Evolutionary conservation across 1,284 basidiomycete species (phyloP), one percentile per base, ranked within the genome.

Genomic region (Ustilago shanxiensis): DNA sequence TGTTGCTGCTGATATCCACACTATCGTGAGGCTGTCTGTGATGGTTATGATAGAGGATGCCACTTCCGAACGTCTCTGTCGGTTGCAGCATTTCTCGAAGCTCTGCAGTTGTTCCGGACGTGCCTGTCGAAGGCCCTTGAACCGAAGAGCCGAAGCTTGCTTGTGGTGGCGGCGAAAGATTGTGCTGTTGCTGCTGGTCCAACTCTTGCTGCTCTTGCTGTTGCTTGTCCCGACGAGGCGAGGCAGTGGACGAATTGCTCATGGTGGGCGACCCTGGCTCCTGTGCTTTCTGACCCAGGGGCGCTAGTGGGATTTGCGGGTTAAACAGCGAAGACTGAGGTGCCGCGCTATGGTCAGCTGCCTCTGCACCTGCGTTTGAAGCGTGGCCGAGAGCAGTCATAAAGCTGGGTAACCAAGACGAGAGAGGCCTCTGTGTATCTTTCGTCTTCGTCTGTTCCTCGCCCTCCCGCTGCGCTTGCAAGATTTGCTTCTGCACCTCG

Each of bases 81-180:
- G 18, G 53, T 53, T 50, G 31, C 11, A 26, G 29, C 53, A n/a
- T 49, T 24, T 49, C 33, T 28, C 53, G 45, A 44, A 55, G 44
- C 61, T 64, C 28, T 26, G 47, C 47, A 9, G 41, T 29, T 11
- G 47, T 26, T 3, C 47, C 47, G 14, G 47, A 13, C 9, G 22
- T 24, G 47, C 47, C 47, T 26, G 47, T 49, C 13, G 24, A 28
- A 9, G 47, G 37, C 1, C 3, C 56, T 29, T n/a, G 26, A 4
- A 31, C 28, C 10, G 28, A 33, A 33, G 51, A 52, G 5, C 51
- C 51, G 29, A 52, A 52, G 16, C 51, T 52, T 31, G 51, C 24
- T 7, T 24, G 26, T 49, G 47, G 26, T 13, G 47, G 11, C 47
- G 22, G 47, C 14, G 47, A 49, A 24, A 13, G 24, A 22, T 24